A percentile compares a stretch with the other conserved stretches of the same genome.
Conservation (phyloP, 441 rosid genomes). For the Bruguiera hainesii region DNA sequence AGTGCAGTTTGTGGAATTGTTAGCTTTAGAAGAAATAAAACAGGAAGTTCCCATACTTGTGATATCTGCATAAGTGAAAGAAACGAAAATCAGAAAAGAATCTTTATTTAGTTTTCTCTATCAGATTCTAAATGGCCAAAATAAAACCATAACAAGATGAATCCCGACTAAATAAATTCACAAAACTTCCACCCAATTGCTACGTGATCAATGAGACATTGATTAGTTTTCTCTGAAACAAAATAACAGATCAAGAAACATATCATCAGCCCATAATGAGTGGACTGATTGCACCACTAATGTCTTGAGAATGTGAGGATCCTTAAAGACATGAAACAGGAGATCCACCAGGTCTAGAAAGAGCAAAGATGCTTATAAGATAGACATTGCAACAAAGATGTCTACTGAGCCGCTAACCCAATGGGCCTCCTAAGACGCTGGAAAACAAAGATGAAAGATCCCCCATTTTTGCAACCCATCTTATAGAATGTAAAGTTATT, state of each 20-base stretch:
- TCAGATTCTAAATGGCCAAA: conserved; percentile 5
- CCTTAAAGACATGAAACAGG: neutral
- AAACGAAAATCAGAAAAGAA: conserved; percentile 10
- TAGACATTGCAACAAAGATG: neutral
- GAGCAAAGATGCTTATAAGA: neutral
- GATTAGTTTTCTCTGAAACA: neutral
- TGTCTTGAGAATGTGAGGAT: neutral
- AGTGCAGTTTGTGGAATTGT: conserved; percentile 83
- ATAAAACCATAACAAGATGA: neutral
- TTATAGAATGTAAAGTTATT: too few relatives aligned
- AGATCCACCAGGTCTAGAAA: neutral
- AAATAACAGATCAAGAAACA: neutral
- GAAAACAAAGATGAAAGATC: too few relatives aligned
- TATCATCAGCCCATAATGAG: neutral
- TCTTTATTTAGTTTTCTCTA: neutral
- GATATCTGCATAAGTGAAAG: conserved; percentile 52
- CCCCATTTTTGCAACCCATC: too few relatives aligned
- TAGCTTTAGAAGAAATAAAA: conserved; percentile 58
- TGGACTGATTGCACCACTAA: neutral
- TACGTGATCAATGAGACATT: neutral
- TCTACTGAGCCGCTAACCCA: neutral
- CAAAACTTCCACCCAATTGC: too few relatives aligned
- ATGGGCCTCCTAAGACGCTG: too few relatives aligned
- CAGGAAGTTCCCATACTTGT: conserved; percentile 69
- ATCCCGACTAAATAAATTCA: neutral